Conservation (phyloP, 2,329 filamentous ascomycete genomes). For the Diaporthe citri region DNA sequence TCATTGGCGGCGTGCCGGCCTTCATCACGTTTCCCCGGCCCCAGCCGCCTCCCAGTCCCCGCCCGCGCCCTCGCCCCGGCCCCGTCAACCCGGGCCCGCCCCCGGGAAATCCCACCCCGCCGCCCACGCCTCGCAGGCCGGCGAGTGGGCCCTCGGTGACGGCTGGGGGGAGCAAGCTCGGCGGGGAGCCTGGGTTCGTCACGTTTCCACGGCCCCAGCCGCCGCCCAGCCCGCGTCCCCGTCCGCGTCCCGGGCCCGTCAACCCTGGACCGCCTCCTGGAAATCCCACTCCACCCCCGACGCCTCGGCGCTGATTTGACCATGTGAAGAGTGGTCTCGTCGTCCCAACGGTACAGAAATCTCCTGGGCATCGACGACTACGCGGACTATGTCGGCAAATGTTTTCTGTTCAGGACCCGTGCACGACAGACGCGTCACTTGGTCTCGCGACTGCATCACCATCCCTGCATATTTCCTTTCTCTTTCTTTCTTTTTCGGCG, state of each 20-base stretch:
- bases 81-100: conserved; percentile 30
- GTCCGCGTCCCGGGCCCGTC: conserved; percentile 35
- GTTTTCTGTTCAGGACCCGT: not conserved
- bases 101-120: conserved; percentile 35
- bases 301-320: conserved; percentile 24
- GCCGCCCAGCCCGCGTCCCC: conserved; percentile 34
- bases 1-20: conserved; percentile 1
- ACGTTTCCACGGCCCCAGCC: conserved; percentile 28
- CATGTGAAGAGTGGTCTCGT: no score
- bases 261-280: conserved; percentile 34
- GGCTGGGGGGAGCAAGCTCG: not conserved
- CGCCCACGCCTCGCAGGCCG: conserved; percentile 32
- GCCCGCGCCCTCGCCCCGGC: conserved; percentile 35
- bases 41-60: conserved; percentile 37
- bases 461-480: not conserved
- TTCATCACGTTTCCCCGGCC: conserved; percentile 29
- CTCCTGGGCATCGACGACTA: not conserved
- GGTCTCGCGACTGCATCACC: not conserved
- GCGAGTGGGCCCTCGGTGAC: not conserved
- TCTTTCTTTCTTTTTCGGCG: not conserved
- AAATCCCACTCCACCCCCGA: conserved; percentile 35
- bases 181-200: not conserved
- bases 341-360: not conserved
- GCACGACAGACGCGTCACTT: not conserved
- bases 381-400: not conserved